Conservation (phyloP, 768 basidiomycete species). For the Leccinum longicurvipes region DNA sequence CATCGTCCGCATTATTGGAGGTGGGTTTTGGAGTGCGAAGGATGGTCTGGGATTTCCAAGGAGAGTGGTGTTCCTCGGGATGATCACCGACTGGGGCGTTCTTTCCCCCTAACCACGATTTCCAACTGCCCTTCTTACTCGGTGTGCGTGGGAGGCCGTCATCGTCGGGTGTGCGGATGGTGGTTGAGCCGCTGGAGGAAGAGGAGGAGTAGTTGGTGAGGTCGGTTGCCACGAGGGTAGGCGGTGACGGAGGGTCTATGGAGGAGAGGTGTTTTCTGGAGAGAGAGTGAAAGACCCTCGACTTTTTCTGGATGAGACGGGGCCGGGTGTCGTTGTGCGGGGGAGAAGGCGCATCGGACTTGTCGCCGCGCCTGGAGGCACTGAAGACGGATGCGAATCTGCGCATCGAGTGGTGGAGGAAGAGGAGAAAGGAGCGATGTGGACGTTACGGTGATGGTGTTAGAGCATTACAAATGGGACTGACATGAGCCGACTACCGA, state of each 20-base stretch:
- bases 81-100: slow-evolving; percentile 28
- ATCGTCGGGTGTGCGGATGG: slow-evolving; percentile 60
- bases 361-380: slow-evolving; percentile 35
- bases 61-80: slow-evolving; percentile 22
- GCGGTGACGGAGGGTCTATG: slow-evolving; percentile 13
- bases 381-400: slow-evolving; percentile 62
- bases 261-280: slow-evolving; percentile 25
- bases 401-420: slow-evolving; percentile 48
- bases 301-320: slow-evolving; percentile 22
- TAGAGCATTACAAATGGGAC: slow-evolving; percentile 38
- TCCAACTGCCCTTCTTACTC: slow-evolving; percentile 51
- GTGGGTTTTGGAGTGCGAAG: slow-evolving; percentile 22
- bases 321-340: slow-evolving; percentile 16
- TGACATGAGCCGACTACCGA: slow-evolving; percentile 16
- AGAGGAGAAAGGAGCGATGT: slow-evolving; percentile 19
- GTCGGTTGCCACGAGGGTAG: slow-evolving; percentile 28
- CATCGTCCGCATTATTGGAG: slow-evolving; percentile 30
- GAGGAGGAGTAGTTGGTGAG: slow-evolving; percentile 56
- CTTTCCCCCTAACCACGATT: slow-evolving; percentile 50
- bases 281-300: slow-evolving; percentile 24
- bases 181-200: slow-evolving; percentile 52
- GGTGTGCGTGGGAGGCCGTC: slow-evolving; percentile 37
- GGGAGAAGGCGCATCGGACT: slow-evolving; percentile 18
- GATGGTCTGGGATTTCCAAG: slow-evolving; percentile 30
- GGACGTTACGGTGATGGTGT: slow-evolving; percentile 8